A percentile compares a stretch with the other conserved stretches of the same genome.
These are phyloP conservation scores for Mycena latifolia DNA, from an alignment of 768 basidiomycete species.

Conservation along the genomic window DNA sequence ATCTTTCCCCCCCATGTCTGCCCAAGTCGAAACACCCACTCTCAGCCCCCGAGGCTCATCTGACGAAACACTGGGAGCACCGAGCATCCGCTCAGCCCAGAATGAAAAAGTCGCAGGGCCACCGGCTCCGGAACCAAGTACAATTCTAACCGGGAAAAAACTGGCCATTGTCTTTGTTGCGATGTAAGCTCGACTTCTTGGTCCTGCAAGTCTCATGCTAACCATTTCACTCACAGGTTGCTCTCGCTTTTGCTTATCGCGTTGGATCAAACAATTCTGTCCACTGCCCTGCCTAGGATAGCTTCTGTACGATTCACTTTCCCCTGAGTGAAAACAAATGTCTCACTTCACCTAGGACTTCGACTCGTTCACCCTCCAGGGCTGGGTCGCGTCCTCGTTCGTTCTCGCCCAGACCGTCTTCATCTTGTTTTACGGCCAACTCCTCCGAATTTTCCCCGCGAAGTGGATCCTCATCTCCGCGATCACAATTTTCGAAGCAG, in stretches of 20 bases:
- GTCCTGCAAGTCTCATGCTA: not conserved
- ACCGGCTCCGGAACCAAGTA: not conserved
- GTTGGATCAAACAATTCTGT: constrained; percentile 18
- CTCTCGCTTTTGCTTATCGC: constrained; percentile 19
- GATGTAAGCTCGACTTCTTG: not conserved
- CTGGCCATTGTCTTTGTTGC: constrained; percentile 12
- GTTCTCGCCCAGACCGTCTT: constrained; percentile 18
- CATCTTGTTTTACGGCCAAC: constrained; percentile 28
- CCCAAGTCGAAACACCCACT: not conserved
- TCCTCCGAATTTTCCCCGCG: constrained; percentile 23
- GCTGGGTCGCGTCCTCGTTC: constrained; percentile 12
- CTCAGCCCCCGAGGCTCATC: not conserved
- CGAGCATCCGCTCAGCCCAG: not conserved
- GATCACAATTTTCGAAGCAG: constrained; percentile 26
- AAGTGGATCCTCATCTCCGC: constrained; percentile 20
- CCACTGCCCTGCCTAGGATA: constrained; percentile 24
- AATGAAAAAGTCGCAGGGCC: not conserved
- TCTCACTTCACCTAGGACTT: constrained; percentile 11
- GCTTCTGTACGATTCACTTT: constrained; percentile 16
- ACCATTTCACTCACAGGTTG: not conserved
- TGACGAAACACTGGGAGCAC: not conserved
- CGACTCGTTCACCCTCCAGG: constrained; percentile 9
- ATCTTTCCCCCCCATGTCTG: not conserved
- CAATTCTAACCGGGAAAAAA: constrained; percentile 1
- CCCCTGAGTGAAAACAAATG: not conserved